A percentile compares a stretch with the other conserved stretches of the same genome.
These are phyloP conservation scores for Globisporangium echinulatum DNA, from an alignment of 352 stramenopile genomes.

Conservation along the genomic window DNA sequence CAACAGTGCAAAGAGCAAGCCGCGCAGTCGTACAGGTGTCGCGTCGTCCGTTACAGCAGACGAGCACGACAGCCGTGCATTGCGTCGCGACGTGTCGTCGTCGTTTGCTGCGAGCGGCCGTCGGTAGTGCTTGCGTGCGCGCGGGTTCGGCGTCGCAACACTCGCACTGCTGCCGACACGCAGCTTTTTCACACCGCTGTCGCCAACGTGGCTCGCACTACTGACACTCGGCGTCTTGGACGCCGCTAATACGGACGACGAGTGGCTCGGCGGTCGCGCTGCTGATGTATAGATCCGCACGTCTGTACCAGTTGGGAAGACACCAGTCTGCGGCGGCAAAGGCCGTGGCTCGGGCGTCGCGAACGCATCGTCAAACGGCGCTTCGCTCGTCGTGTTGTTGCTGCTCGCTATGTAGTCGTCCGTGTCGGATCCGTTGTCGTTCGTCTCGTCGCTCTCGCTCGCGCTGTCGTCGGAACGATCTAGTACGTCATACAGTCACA, in stretches of 20 bases:
- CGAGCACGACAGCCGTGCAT: slow-evolving; percentile 58
- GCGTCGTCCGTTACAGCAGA: slow-evolving; percentile 44
- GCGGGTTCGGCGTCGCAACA: slow-evolving; percentile 27
- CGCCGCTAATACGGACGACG: background rate
- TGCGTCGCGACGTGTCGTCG: slow-evolving; percentile 41
- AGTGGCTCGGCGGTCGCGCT: slow-evolving; percentile 13
- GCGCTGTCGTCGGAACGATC: slow-evolving; percentile 11
- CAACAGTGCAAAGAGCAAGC: background rate
- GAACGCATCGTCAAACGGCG: slow-evolving; percentile 19
- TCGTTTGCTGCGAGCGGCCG: slow-evolving; percentile 51
- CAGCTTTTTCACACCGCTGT: slow-evolving; percentile 40
- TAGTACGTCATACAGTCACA: background rate
- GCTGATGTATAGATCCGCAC: background rate
- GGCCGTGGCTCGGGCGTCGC: slow-evolving; percentile 24
- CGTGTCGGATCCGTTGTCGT: slow-evolving; percentile 6
- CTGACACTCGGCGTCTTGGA: slow-evolving; percentile 31
- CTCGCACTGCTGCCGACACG: slow-evolving; percentile 26
- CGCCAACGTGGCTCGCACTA: slow-evolving; percentile 15
- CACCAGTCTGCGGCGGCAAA: slow-evolving; percentile 16
- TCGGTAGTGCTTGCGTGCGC: slow-evolving; percentile 33
- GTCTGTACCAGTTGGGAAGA: background rate
- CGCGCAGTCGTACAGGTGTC: slow-evolving; percentile 28
- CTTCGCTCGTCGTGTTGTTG: slow-evolving; percentile 18
- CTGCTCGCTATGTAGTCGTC: slow-evolving; percentile 19
- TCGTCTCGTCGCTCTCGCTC: slow-evolving; percentile 2